These are phyloP conservation scores for Pistacia vera DNA, from an alignment of 345 rosid genomes.

Conservation along the genomic window DNA sequence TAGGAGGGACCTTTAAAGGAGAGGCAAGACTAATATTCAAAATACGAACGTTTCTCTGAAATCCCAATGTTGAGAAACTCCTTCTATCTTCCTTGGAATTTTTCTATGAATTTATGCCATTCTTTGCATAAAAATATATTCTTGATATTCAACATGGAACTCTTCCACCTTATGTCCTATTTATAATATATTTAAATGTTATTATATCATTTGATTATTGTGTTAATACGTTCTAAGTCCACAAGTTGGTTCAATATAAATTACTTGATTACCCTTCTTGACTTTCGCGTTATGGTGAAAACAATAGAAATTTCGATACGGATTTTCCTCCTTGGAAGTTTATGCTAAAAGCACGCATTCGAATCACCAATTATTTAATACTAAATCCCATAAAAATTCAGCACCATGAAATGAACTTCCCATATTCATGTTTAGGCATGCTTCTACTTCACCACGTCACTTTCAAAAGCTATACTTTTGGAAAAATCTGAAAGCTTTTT, in stretches of 20 bases:
- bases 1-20: slow-evolving; percentile 15
- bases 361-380: too few species aligned
- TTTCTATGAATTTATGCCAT: background rate
- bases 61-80: slow-evolving; percentile 28
- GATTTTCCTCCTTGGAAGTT: background rate
- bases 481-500: too few species aligned
- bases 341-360: too few species aligned
- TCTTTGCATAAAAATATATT: background rate
- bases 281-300: slow-evolving; percentile 10
- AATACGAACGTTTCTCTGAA: slow-evolving; percentile 16
- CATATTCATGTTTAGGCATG: too few species aligned
- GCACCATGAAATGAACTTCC: too few species aligned
- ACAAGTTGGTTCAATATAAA: slow-evolving; percentile 23
- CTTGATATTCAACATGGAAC: background rate
- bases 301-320: background rate
- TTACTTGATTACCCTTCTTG: slow-evolving; percentile 34
- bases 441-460: too few species aligned
- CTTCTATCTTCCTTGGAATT: slow-evolving; percentile 19
- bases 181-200: background rate
- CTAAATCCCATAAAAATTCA: too few species aligned
- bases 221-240: slow-evolving; percentile 14
- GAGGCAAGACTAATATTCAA: slow-evolving; percentile 20
- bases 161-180: background rate
- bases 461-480: too few species aligned
- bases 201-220: slow-evolving; percentile 15